Base-by-base conservation (phyloP, 148 eudicot species). In the Fagopyrum homotropicum region DNA sequence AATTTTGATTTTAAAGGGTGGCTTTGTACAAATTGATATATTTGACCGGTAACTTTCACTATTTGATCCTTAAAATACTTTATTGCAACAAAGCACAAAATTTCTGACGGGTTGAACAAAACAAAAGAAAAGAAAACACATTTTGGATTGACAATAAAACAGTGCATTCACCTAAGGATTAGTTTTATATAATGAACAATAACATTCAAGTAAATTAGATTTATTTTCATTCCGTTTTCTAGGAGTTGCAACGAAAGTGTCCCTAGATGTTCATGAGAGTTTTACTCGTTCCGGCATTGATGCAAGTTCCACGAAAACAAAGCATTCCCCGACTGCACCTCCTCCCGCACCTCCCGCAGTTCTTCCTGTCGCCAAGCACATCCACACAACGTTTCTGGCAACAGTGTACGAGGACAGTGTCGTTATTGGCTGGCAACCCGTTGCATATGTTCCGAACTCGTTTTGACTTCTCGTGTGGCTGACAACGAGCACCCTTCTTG, bases 371-470 rank as follows among this genome's bases (percentile, higher is more conserved):
- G 0, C 64, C 73, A 0, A 77, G 83, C 45, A 85, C 77, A 14
- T 85, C 80, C 45, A 85, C 74, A 72, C 86, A 85, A 47, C 82
- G 88, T 22, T 54, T 83, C 74, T 85, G 73, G 82, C 86, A 83
- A 47, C 88, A 85, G 5, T 76, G 66, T 2, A 81, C n/a, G 46
- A 81, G 22, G 55, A 77, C 72, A 1, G 80, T 77, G 2, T 83
- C 84, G 0, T 79, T 73, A 55, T 83, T 83, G 1, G 81, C 84
- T 43, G 52, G 69, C 7, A 81, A 54, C 5, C 86, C 84, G 6
- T 83, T 59, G 50, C 88, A 85, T 11, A 75, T 69, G 15, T 72
- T 76, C 11, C 77, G 6, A 6, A 52, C 17, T 1, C 17, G 19
- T 52, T 52, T 52, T 8, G 57, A 15, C 4, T 16, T 52, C n/a